Evolutionary conservation across 805 yeast genomes (phyloP).

Genomic region (Sungouiozyma intestinalis): DNA sequence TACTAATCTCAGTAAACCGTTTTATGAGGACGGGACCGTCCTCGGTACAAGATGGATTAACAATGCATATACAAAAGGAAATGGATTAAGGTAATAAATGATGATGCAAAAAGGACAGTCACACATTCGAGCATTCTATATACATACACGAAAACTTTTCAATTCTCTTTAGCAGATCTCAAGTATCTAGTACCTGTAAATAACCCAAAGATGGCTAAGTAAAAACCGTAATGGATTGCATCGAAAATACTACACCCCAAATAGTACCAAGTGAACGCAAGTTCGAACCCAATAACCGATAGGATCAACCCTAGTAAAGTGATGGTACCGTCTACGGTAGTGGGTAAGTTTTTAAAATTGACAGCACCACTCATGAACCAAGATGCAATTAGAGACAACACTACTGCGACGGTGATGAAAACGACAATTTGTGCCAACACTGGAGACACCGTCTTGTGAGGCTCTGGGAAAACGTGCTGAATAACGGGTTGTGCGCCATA

Average conservation of each 20-base stretch:
- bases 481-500: slow-evolving; percentile 51
- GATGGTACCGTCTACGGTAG: slow-evolving; percentile 9
- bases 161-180: slow-evolving; percentile 28
- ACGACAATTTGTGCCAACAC: slow-evolving; percentile 43
- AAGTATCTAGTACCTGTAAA: slow-evolving; percentile 59
- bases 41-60: slow-evolving; percentile 48
- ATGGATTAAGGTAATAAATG: slow-evolving; percentile 24
- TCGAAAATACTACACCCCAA: slow-evolving; percentile 26
- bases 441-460: slow-evolving; percentile 43
- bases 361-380: slow-evolving; percentile 32
- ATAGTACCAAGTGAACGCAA: slow-evolving; percentile 22
- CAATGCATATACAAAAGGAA: slow-evolving; percentile 41
- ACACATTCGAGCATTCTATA: not conserved
- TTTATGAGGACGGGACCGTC: slow-evolving; percentile 28
- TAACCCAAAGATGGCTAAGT: slow-evolving; percentile 45
- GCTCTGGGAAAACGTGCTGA: slow-evolving; percentile 45
- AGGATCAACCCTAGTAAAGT: slow-evolving; percentile 16
- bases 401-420: slow-evolving; percentile 33
- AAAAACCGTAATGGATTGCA: slow-evolving; percentile 17
- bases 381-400: slow-evolving; percentile 33
- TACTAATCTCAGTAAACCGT: slow-evolving; percentile 41
- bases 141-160: slow-evolving; percentile 1
- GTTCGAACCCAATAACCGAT: slow-evolving; percentile 24
- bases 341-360: slow-evolving; percentile 20
- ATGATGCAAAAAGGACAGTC: not conserved